A percentile compares a stretch with the other conserved stretches of the same genome.
Conservation (phyloP, 306 rosid genomes). For the Vicia faba region DNA sequence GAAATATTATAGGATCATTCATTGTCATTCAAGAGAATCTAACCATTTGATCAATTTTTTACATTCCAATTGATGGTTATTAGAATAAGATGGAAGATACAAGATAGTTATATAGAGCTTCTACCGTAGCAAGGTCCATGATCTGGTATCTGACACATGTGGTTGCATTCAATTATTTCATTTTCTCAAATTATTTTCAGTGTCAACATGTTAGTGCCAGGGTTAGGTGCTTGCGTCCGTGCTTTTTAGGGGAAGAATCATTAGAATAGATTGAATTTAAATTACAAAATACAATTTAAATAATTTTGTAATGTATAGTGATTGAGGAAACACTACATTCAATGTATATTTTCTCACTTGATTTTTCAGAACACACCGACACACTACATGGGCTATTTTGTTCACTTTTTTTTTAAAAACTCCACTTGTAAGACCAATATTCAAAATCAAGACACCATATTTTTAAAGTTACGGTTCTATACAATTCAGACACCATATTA, state of each 20-base stretch:
- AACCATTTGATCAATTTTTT: constrained; percentile 57
- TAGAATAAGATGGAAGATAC: constrained; percentile 19
- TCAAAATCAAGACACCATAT: constrained; percentile 15
- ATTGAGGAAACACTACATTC: constrained; percentile 18
- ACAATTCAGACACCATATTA: background rate
- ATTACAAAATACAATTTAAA: constrained; percentile 29
- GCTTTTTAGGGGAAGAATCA: background rate
- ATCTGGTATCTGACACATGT: too few species aligned
- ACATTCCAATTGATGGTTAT: constrained; percentile 16
- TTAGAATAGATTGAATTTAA: background rate
- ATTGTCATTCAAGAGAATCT: constrained; percentile 83
- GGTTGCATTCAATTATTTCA: background rate
- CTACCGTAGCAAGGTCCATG: background rate
- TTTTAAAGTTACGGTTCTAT: background rate
- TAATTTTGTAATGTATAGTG: constrained; percentile 35
- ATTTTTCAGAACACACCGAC: too few species aligned
- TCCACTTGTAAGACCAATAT: background rate
- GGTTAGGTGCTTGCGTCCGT: background rate
- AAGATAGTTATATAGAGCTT: background rate
- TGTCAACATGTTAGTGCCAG: background rate
- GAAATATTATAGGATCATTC: constrained; percentile 77
- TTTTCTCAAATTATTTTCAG: background rate
- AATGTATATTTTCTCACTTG: constrained; percentile 22
- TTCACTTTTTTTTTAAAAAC: background rate
- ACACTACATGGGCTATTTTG: too few species aligned